These are phyloP conservation scores for Gonium pectorale DNA, from an alignment of 139 green algal genomes.

Conservation along the genomic window DNA sequence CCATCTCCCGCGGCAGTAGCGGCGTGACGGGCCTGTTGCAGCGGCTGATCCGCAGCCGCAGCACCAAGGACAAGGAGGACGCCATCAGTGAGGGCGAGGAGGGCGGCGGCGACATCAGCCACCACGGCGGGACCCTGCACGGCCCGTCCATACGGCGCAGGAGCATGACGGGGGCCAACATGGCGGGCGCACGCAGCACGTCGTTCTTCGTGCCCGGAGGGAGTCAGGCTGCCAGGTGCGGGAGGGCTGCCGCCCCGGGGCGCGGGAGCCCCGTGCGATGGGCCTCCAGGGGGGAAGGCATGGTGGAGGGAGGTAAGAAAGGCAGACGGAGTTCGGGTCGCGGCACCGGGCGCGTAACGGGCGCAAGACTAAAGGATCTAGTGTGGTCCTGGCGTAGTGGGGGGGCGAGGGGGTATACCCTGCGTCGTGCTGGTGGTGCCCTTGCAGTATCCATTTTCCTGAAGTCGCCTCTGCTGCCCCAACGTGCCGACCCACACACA, in stretches of 20 bases:
- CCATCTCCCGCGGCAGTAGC: background rate
- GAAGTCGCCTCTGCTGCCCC: too few relatives aligned
- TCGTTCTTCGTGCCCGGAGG: background rate
- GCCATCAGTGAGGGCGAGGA: background rate
- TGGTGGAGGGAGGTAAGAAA: too few relatives aligned
- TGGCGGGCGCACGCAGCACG: background rate
- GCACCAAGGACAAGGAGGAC: background rate
- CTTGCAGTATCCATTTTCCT: too few relatives aligned
- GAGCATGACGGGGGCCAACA: background rate
- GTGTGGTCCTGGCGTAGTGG: too few relatives aligned
- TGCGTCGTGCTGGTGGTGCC: too few relatives aligned
- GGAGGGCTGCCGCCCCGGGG: background rate
- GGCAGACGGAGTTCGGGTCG: too few relatives aligned
- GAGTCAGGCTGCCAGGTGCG: background rate
- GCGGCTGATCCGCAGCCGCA: background rate
- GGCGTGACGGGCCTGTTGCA: slow-evolving; percentile 1
- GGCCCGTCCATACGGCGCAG: background rate
- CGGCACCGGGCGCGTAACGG: too few relatives aligned
- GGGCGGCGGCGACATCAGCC: background rate
- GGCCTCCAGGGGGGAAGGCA: too few relatives aligned
- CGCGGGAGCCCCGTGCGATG: too few relatives aligned
- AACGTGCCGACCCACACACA: too few relatives aligned
- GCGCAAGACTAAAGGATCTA: too few relatives aligned
- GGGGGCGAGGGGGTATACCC: too few relatives aligned
- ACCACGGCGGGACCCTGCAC: background rate